Base-by-base conservation (phyloP, 2,329 filamentous ascomycete species). In the Geosmithia morbida region DNA sequence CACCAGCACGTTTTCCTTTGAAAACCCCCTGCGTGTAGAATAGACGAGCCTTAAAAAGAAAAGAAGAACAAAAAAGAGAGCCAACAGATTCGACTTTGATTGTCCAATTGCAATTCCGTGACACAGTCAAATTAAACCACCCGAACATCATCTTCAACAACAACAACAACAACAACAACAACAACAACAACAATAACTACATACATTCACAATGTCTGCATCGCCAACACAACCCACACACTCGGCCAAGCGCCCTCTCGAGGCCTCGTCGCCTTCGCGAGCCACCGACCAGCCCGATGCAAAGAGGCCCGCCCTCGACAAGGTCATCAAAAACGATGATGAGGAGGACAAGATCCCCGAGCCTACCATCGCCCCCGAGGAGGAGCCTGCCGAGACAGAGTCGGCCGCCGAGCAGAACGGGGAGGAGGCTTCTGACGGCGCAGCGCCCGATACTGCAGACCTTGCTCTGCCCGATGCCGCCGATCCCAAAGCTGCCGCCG, bases 1-100 rank as follows among this genome's bases (percentile, higher is more conserved):
- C 85, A 89, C 83, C 85, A 87, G 83, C 86, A 85, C 81, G 83
- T 88, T 90, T 89, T 88, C 83, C 72, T 88, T 87, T 75, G 83
- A 85, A 82, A 80, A 75, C 79, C 76, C 77, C 72, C 75, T 80
- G 85, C 57, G 86, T 89, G 85, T 88, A 88, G 75, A 86, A 86
- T 87, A 87, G 59, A 53, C 48, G 48, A 47, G 45, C 50, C 48
- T 48, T 66, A 7, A 7, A 13, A 37, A 37, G 11, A 16, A 67
- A 69, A 66, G 67, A 64, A 68, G 69, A 65, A 64, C 53, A 54
- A 50, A 49, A 54, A 58, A 55, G 57, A 47, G 20, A 37, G 43
- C 50, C 51, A 46, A n/a, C 19, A 45, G 22, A 45, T 33, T n/a
- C 43, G 20, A 44, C 43, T 44, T 20, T 11, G 17, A 53, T 49